Evolutionary conservation across 2,329 filamentous ascomycete genomes (phyloP), one percentile per base, ranked within the genome.

Genomic region (Aspergillus carbonarius): DNA sequence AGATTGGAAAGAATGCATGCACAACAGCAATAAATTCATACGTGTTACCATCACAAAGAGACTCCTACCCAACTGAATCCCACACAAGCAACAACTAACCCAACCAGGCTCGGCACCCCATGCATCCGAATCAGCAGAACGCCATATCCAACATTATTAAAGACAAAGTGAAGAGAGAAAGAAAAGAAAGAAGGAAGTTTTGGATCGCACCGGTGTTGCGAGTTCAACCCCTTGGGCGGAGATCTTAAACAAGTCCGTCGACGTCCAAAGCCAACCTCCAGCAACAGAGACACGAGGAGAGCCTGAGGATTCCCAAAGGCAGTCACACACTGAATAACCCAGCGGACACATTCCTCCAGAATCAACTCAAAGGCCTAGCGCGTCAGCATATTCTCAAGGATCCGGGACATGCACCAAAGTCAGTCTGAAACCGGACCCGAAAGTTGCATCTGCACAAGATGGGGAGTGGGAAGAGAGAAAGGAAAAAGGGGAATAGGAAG

Each of bases 381-480:
- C 48, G 23, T 48, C 44, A 30, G 18, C 18, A 47, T 10, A 30
- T 18, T 52, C 47, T 51, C 46, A 44, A 55, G 49, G 39, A 42
- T 18, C 57, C 59, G 60, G 60, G 59, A 63, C 62, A 66, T 66
- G 51, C 60, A 64, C 60, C 55, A 20, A 64, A 54, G 55, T 61
- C 62, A 63, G 59, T 63, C 63, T 59, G 40, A 58, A 66, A 61
- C 57, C 60, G 48, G 47, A 37, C 40, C 32, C 42, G 42, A 47
- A 34, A 54, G 27, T n/a, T 15, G 20, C 23, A 15, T 30, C 25
- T 53, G 18, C 34, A 25, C n/a, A 17, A 35, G 27, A 47, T 13
- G 27, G 17, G 23, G 30, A 23, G n/a, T 7, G 9, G 25, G 18
- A 30, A 32, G 7, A 52, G 17, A 23, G 18, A 27, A 44, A 23